A percentile compares a stretch with the other conserved stretches of the same genome.
phyloP scores from a whole-genome alignment of 768 basidiomycete genomes.

The Exidia glandulosa region DNA sequence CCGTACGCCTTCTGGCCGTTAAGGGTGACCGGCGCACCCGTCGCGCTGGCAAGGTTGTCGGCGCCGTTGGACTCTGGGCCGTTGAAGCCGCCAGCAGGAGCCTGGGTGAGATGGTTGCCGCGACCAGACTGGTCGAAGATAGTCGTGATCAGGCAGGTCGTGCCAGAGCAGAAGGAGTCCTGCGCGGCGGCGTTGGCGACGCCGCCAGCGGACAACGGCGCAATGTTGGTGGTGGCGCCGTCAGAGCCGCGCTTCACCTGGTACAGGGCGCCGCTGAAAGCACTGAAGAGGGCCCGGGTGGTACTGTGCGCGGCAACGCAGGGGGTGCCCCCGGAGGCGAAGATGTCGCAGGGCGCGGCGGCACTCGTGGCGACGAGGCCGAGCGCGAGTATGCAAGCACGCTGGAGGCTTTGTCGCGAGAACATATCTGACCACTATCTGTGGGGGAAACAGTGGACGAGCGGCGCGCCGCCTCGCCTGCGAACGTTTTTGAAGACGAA shows the following conservation, averaged over 20 bases:
- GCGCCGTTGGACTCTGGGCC: neutral
- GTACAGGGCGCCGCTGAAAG: neutral
- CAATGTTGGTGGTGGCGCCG: neutral
- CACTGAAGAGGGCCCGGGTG: neutral
- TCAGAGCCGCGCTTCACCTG: neutral
- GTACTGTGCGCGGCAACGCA: neutral
- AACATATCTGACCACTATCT: neutral
- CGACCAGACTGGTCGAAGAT: neutral
- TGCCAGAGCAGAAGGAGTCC: neutral
- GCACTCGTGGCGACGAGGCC: neutral
- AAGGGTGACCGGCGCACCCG: neutral
- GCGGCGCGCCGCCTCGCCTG: neutral
- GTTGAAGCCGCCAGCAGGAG: neutral
- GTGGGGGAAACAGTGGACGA: neutral
- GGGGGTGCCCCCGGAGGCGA: neutral
- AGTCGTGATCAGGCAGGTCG: neutral
- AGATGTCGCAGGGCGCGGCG: neutral
- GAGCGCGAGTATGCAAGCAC: neutral
- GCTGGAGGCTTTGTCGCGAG: neutral
- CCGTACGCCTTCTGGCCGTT: neutral
- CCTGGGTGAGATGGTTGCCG: neutral
- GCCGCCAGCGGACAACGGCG: neutral
- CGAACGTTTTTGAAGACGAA: neutral
- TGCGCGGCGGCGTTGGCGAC: neutral
- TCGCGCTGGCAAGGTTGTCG: neutral